Conservation (phyloP, 306 rosid genomes). For the Cicer judaicum region DNA sequence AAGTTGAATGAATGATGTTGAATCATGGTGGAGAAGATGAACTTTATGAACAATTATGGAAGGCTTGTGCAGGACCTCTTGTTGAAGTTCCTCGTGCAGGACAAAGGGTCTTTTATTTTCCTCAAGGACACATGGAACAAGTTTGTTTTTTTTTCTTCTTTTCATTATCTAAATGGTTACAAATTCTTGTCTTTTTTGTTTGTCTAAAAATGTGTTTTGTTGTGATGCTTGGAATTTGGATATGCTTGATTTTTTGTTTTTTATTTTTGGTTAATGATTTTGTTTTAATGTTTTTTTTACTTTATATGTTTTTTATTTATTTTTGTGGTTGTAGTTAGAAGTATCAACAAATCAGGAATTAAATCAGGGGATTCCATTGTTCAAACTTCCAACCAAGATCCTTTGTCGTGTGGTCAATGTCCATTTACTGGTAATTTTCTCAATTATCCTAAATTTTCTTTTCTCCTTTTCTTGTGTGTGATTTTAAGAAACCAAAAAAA, state of each 20-base stretch:
- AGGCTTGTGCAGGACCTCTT: conserved; percentile 78
- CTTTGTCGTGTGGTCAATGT: conserved; percentile 74
- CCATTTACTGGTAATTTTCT: conserved; percentile 65
- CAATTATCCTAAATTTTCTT: neutral
- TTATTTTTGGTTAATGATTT: neutral
- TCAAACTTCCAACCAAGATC: conserved; percentile 87
- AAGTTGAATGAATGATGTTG: conserved; percentile 19
- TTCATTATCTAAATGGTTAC: neutral
- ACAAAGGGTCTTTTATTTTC: conserved; percentile 78
- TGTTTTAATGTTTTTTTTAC: neutral
- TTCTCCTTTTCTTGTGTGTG: neutral
- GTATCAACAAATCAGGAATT: conserved; percentile 88
- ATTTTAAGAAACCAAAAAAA: neutral
- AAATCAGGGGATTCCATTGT: conserved; percentile 76
- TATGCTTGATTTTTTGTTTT: conserved; percentile 6
- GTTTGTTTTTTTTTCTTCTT: conserved; percentile 47
- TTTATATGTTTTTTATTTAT: neutral
- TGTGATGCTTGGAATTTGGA: conserved; percentile 11
- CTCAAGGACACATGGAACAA: conserved; percentile 98
- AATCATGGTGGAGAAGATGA: conserved; percentile 51
- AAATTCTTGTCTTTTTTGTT: neutral
- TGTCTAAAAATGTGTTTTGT: conserved; percentile 26
- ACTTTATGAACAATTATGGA: conserved; percentile 76
- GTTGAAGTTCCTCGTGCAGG: conserved; percentile 65
- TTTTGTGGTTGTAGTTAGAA: conserved; percentile 62